These are phyloP conservation scores for Spatholobus suberectus DNA, from an alignment of 306 rosid genomes.

Conservation along the genomic window DNA sequence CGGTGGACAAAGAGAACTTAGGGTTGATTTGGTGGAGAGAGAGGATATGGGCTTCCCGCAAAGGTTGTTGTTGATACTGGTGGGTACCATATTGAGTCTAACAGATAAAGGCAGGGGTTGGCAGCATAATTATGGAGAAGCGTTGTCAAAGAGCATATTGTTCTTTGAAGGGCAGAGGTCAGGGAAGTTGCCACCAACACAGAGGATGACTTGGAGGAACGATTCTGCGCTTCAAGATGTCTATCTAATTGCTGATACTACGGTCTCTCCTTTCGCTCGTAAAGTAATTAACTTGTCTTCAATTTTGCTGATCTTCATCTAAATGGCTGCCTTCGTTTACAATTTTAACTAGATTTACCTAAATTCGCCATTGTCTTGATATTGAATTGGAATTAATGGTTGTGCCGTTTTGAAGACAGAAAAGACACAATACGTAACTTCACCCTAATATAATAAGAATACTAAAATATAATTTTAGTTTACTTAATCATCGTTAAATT, in stretches of 20 bases:
- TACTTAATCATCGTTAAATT: too few species aligned
- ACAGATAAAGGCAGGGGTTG: too few species aligned
- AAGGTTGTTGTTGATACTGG: background rate
- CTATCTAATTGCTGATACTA: slow-evolving; percentile 29
- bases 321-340: too few species aligned
- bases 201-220: slow-evolving; percentile 62
- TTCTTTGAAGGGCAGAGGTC: slow-evolving; percentile 67
- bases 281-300: slow-evolving; percentile 25
- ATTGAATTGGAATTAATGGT: too few species aligned
- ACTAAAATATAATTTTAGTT: too few species aligned
- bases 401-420: too few species aligned
- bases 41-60: slow-evolving; percentile 5
- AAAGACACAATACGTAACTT: too few species aligned
- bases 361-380: too few species aligned
- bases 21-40: too few species aligned
- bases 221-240: slow-evolving; percentile 55
- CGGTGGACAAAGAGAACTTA: background rate
- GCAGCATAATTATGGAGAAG: slow-evolving; percentile 52
- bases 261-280: background rate
- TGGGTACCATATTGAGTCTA: background rate
- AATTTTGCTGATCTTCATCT: too few species aligned
- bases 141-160: slow-evolving; percentile 56
- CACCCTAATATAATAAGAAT: too few species aligned
- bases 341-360: too few species aligned
- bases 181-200: slow-evolving; percentile 55